Percentiles rank a stretch among this genome's conserved stretches.
Evolutionary conservation across 2,329 filamentous ascomycete genomes (phyloP).

Genomic region (Bretziella fagacearum): DNA sequence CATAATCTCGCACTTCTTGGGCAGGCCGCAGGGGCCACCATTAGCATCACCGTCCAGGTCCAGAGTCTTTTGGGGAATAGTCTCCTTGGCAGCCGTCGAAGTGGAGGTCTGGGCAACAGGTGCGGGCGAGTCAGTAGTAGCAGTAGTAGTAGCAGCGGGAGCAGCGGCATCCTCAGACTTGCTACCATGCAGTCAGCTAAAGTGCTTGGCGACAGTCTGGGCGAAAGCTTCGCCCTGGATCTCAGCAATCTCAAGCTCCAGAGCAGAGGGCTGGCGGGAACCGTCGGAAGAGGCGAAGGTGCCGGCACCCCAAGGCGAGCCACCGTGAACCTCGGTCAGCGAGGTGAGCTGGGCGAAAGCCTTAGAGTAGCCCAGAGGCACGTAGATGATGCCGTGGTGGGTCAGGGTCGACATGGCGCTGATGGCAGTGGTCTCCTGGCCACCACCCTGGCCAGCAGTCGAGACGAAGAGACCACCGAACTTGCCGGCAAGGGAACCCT

Average conservation of each 20-base stretch:
- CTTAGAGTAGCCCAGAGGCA: constrained; percentile 85
- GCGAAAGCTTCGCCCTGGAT: constrained; percentile 80
- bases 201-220: constrained; percentile 51
- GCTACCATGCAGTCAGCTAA: constrained; percentile 62
- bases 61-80: constrained; percentile 16
- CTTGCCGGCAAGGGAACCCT: constrained; percentile 69
- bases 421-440: constrained; percentile 79
- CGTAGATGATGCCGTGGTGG: constrained; percentile 91
- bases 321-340: constrained; percentile 66
- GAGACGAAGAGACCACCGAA: constrained; percentile 81
- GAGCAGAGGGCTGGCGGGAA: constrained; percentile 57
- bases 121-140: neutral
- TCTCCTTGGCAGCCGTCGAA: constrained; percentile 16
- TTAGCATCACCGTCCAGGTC: constrained; percentile 31
- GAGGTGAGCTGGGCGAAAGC: constrained; percentile 54
- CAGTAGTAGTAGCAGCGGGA: constrained; percentile 11
- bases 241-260: constrained; percentile 64
- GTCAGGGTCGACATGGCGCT: constrained; percentile 67
- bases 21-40: constrained; percentile 61
- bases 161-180: constrained; percentile 19
- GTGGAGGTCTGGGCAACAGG: constrained; percentile 16
- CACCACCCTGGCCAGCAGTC: constrained; percentile 69
- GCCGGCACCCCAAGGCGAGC: constrained; percentile 82
- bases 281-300: constrained; percentile 70
- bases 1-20: constrained; percentile 21